Conservation (phyloP, 2,329 filamentous ascomycete genomes). For the Celoporthe dispersa region DNA sequence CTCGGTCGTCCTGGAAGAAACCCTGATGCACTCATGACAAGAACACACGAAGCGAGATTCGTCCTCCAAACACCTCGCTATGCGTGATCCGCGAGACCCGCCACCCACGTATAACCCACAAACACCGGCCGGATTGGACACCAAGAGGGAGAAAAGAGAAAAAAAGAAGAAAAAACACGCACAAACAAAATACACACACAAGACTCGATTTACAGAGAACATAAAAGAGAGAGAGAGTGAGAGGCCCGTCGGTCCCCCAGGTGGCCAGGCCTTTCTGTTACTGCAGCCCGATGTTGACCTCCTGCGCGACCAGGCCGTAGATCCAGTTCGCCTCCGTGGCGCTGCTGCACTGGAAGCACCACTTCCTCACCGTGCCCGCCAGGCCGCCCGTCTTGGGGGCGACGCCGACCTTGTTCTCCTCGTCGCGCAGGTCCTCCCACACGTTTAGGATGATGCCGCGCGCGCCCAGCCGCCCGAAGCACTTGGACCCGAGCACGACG, state of each 20-base stretch:
- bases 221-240: neutral
- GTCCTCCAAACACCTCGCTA: conserved; percentile 27
- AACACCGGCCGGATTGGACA: conserved; percentile 14
- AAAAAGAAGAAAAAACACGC: conserved; percentile 16
- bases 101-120: neutral
- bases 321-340: conserved; percentile 60
- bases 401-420: conserved; percentile 58
- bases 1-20: neutral
- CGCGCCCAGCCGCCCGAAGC: conserved; percentile 81
- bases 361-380: conserved; percentile 62
- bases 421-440: conserved; percentile 76
- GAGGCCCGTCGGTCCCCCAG: no score
- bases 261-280: conserved; percentile 4
- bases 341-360: conserved; percentile 65
- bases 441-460: conserved; percentile 89
- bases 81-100: conserved; percentile 13
- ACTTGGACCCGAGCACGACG: conserved; percentile 80
- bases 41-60: conserved; percentile 20
- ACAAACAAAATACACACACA: neutral
- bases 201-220: neutral
- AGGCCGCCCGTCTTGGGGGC: conserved; percentile 57
- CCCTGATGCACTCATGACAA: conserved; percentile 16
- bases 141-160: conserved; percentile 23
- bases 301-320: conserved; percentile 59
- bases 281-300: conserved; percentile 47